Evolutionary conservation across 495 filamentous ascomycete genomes (phyloP), one percentile per base, ranked within the genome.

Genomic region (Hypoxylon trugodes): DNA sequence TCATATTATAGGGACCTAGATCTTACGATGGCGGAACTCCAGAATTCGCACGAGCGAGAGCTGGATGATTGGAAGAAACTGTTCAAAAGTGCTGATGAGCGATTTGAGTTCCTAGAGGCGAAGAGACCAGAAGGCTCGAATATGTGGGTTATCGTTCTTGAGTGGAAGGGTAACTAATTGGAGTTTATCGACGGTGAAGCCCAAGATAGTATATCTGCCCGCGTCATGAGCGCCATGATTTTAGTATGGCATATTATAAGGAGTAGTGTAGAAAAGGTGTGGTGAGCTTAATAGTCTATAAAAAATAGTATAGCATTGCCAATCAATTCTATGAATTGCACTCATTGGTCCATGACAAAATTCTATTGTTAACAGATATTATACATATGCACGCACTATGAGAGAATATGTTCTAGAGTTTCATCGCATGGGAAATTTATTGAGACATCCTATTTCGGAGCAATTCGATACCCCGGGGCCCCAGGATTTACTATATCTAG

Each of bases 1-100:
- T 36, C 12, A 8, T 19, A 24, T 30, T 30, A 30, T 10, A 10
- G 28, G 28, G 4, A 4, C 21, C 3, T 40, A 2, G 59, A 66
- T 33, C 30, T 70, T 1, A 46, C 32, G 7, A 70, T 70, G 67
- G 35, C 54, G 12, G 16, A 13, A n/a, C 40, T 66, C 0, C 21
- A 35, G 16, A 70, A 70, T 36, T 37, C 58, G 12, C 40, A 43
- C 32, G 67, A 70, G 22, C 28, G 65, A 12, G 65, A 65, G 6
- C 5, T 61, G 0, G 50, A 49, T 10, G 65, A 68, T 6, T 68
- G 59, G 65, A 38, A 4, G 6, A 19, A 33, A n/a, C 18, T 67
- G 1, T 70, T 67, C 40, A 15, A 24, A 19, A 28, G 9, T 19
- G 56, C 56, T 5, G 56, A 51, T 13, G 8, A 42, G 6, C n/a